Evolutionary conservation across 371 early-diverging fungal species (phyloP).

Genomic region (Mucor lusitanicus): DNA sequence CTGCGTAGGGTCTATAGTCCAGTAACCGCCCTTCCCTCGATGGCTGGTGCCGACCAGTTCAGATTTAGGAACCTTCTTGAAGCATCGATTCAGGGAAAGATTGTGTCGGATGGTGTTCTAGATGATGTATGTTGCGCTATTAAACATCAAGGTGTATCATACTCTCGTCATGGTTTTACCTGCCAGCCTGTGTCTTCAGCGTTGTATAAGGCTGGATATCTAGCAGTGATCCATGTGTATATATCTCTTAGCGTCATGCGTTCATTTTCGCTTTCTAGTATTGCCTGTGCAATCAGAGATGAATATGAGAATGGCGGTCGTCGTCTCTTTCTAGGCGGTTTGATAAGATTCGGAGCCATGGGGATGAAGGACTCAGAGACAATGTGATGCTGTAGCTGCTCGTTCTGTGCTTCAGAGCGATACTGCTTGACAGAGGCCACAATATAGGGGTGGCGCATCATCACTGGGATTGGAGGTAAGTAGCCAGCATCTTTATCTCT

Average conservation of each 20-base stretch:
- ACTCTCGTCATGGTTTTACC: conserved; percentile 24
- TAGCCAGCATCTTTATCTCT: conserved; percentile 5
- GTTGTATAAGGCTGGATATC: conserved; percentile 72
- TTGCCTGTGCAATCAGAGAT: conserved; percentile 75
- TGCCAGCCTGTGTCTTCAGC: conserved; percentile 74
- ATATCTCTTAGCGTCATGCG: conserved; percentile 72
- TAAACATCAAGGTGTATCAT: neutral
- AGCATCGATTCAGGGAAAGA: conserved; percentile 74
- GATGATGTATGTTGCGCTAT: neutral
- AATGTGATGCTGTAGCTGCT: conserved; percentile 46
- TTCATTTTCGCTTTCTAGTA: conserved; percentile 54
- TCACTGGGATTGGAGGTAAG: conserved; percentile 49
- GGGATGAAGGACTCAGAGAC: conserved; percentile 55
- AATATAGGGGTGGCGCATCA: conserved; percentile 40
- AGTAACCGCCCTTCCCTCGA: conserved; percentile 59
- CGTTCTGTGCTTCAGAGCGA: conserved; percentile 39
- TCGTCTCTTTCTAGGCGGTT: conserved; percentile 54
- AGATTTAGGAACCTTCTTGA: conserved; percentile 66
- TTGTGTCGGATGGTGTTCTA: conserved; percentile 85
- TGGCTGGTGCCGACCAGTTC: conserved; percentile 44
- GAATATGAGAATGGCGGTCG: conserved; percentile 81
- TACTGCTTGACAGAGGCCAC: conserved; percentile 45
- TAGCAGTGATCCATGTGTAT: conserved; percentile 70
- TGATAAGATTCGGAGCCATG: conserved; percentile 41
- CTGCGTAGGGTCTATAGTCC: conserved; percentile 52